These are phyloP conservation scores for Clausena lansium DNA, from an alignment of 345 rosid species.

Conservation along the genomic window DNA sequence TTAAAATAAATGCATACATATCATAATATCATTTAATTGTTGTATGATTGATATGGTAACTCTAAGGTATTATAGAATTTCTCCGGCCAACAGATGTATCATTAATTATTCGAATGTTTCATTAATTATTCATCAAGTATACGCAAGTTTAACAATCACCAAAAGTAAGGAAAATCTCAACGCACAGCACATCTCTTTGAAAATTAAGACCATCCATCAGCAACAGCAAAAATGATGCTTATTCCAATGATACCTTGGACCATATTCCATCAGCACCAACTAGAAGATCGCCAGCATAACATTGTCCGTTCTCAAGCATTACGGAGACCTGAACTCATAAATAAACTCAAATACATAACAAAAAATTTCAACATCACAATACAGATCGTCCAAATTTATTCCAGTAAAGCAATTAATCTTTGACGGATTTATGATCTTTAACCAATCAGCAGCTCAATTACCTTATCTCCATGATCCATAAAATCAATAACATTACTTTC, in stretches of 20 bases:
- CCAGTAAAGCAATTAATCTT: not conserved
- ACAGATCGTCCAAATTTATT: not conserved
- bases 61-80: no score
- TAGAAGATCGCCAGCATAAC: conserved; percentile 76
- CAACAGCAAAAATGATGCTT: not conserved
- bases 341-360: conserved; percentile 15
- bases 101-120: no score
- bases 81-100: no score
- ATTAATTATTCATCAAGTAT: no score
- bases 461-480: conserved; percentile 80
- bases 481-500: conserved; percentile 81
- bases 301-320: conserved; percentile 70
- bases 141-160: not conserved
- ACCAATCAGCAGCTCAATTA: conserved; percentile 20
- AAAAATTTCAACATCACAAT: not conserved
- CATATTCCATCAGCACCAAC: conserved; percentile 96
- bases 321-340: conserved; percentile 58
- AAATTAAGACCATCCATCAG: not conserved
- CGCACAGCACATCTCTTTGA: not conserved
- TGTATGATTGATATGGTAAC: rapidly evolving
- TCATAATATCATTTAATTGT: no score
- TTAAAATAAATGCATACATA: no score
- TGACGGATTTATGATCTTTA: not conserved
- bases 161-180: not conserved
- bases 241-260: conserved; percentile 66